Evolutionary conservation across 805 yeast genomes (phyloP), one percentile per base, ranked within the genome.

Genomic region (Ascoidea asiatica): DNA sequence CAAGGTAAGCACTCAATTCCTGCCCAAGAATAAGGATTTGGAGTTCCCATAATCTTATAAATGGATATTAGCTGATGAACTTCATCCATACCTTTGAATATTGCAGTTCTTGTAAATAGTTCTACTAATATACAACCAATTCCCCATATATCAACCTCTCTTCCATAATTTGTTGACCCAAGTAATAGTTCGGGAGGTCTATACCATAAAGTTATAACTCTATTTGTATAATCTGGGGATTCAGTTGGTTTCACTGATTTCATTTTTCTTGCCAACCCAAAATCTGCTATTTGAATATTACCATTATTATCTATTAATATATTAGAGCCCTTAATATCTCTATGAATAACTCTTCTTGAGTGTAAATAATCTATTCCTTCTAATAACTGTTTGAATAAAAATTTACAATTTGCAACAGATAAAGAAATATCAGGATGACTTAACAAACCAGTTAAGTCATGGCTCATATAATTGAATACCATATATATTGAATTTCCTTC

Each of bases 171-270:
- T 0, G 97, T 89, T 0, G 95, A 79, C 1, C 98, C 98, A 46
- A 92, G 62, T 37, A 92, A 65, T 29, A 92, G 69, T 60, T 90
- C 98, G 0, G 97, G 97, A 1, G 98, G 98, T 47, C 98, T 73
- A 60, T 92, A 90, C 98, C 98, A 92, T 37, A 92, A 66, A 0
- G 98, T 92, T 44, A 92, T 92, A 38, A 92, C 97, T 45, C 98
- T 66, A 59, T 92, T 92, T 1, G 98, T 90, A 61, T 90, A 90
- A 53, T 88, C 92, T 3, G 85, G 83, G 19, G 73, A 67, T 41
- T 73, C 74, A 6, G 70, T 68, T 3, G 64, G 58, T 48, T 65
- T 65, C 35, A 73, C 63, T 20, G 71, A 67, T 54, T 77, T 79
- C 85, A 84, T 80, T 44, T 75, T 76, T 53, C 92, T 66, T 0